These are phyloP conservation scores for Phytophthora melonis DNA, from an alignment of 352 stramenopile species.

Conservation along the genomic window DNA sequence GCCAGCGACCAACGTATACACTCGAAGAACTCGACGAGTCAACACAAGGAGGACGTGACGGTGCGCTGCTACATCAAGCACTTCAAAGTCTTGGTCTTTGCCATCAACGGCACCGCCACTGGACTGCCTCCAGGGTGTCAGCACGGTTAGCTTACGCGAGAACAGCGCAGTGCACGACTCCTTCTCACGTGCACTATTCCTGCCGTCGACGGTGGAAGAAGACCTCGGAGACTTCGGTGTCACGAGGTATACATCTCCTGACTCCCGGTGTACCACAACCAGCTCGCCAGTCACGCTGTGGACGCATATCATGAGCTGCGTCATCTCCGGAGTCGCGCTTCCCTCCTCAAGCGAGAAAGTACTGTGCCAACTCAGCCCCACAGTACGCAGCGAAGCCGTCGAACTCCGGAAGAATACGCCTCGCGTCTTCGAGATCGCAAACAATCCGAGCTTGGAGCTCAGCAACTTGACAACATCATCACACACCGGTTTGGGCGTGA, in stretches of 20 bases:
- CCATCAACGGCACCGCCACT: slow-evolving; percentile 3
- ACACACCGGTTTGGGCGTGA: slow-evolving; percentile 41
- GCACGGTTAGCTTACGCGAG: slow-evolving; percentile 34
- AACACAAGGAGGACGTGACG: slow-evolving; percentile 42
- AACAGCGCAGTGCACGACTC: slow-evolving; percentile 31
- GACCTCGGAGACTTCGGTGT: slow-evolving; percentile 24
- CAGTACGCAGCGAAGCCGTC: slow-evolving; percentile 45
- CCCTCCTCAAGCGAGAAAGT: slow-evolving; percentile 21
- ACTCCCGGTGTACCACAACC: slow-evolving; percentile 50
- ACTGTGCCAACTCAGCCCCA: slow-evolving; percentile 50
- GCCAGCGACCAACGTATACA: slow-evolving; percentile 71
- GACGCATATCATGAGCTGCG: slow-evolving; percentile 46
- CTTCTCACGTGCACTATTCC: slow-evolving; percentile 6
- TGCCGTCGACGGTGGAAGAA: slow-evolving; percentile 8
- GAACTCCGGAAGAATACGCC: slow-evolving; percentile 74
- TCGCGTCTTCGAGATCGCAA: slow-evolving; percentile 60
- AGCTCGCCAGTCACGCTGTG: slow-evolving; percentile 86
- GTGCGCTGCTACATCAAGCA: slow-evolving; percentile 43
- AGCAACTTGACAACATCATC: slow-evolving; percentile 50
- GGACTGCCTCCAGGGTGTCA: slow-evolving; percentile 35
- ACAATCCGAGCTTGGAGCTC: slow-evolving; percentile 75
- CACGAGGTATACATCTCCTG: slow-evolving; percentile 56
- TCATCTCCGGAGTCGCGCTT: slow-evolving; percentile 4
- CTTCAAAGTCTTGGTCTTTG: slow-evolving; percentile 16
- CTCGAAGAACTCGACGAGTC: slow-evolving; percentile 29